phyloP scores from a whole-genome alignment of 1,139 yeast species.

The Saccharomyces hybrid region DNA sequence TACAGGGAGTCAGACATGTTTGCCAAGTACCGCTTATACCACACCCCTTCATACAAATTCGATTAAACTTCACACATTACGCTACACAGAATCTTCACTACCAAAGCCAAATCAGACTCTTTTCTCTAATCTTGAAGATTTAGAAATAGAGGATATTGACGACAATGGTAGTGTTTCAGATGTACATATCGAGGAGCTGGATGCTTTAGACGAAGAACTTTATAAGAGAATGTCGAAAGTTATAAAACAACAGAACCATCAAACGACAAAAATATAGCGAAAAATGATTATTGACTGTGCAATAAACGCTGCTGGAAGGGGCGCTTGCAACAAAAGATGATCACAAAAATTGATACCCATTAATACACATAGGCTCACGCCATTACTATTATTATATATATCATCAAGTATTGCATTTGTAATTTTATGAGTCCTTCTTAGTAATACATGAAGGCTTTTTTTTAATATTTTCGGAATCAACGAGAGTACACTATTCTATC shows the following conservation, averaged over 20 bases:
- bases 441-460: not conserved
- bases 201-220: slow-evolving; percentile 28
- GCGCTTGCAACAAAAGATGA: not conserved
- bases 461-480: not conserved
- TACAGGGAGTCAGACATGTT: not conserved
- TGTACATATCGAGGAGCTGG: slow-evolving; percentile 25
- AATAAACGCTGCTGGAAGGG: not conserved
- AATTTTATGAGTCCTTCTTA: not conserved
- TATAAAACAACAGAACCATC: slow-evolving; percentile 3
- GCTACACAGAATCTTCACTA: not conserved
- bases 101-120: not conserved
- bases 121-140: not conserved
- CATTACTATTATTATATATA: not conserved
- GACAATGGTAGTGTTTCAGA: slow-evolving; percentile 27
- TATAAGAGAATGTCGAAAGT: slow-evolving; percentile 20
- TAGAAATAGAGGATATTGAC: slow-evolving; percentile 14
- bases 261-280: not conserved
- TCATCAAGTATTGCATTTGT: not conserved
- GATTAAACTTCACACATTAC: not conserved
- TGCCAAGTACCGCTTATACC: not conserved
- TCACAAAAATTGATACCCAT: not conserved
- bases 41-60: not conserved
- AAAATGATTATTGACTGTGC: not conserved
- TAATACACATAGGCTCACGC: not conserved
- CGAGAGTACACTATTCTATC: not conserved